A percentile compares a stretch with the other conserved stretches of the same genome.
Conservation (phyloP, 2,329 filamentous ascomycete species). For the Zopfia rhizophila region DNA sequence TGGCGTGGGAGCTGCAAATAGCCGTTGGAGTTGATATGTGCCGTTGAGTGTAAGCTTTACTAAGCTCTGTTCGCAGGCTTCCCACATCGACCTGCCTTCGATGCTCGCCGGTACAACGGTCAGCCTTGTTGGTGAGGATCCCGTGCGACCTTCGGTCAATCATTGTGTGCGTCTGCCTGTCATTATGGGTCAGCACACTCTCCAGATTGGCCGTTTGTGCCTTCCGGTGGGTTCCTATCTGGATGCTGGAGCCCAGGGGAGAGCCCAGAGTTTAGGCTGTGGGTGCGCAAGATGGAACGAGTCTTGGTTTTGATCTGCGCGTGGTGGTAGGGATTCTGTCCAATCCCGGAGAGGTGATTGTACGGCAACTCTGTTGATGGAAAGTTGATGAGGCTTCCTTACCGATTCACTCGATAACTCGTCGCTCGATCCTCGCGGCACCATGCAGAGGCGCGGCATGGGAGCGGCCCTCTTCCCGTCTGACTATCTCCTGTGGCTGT, state of each 20-base stretch:
- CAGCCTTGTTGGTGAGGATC: background rate
- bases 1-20: constrained; percentile 29
- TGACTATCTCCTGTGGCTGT: constrained; percentile 13
- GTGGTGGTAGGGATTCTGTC: constrained; percentile 25
- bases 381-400: no score
- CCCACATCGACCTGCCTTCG: no score
- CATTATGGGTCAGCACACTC: background rate
- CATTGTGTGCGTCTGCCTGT: constrained; percentile 14
- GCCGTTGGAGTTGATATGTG: constrained; percentile 17
- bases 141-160: constrained; percentile 4
- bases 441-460: constrained; percentile 2
- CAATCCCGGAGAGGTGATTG: constrained; percentile 1
- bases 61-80: background rate
- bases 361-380: no score
- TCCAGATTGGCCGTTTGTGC: no score
- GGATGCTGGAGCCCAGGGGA: no score
- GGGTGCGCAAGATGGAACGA: constrained; percentile 1
- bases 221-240: constrained; percentile 17
- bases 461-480: constrained; percentile 15
- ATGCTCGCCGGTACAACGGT: background rate
- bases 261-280: constrained; percentile 1
- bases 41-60: constrained; percentile 6
- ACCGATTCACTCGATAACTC: background rate
- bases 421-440: background rate
- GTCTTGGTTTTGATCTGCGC: constrained; percentile 22